Percentiles rank a stretch among this genome's conserved stretches.
phyloP scores from a whole-genome alignment of 2,329 filamentous ascomycete species.

The Cadophora gregata region DNA sequence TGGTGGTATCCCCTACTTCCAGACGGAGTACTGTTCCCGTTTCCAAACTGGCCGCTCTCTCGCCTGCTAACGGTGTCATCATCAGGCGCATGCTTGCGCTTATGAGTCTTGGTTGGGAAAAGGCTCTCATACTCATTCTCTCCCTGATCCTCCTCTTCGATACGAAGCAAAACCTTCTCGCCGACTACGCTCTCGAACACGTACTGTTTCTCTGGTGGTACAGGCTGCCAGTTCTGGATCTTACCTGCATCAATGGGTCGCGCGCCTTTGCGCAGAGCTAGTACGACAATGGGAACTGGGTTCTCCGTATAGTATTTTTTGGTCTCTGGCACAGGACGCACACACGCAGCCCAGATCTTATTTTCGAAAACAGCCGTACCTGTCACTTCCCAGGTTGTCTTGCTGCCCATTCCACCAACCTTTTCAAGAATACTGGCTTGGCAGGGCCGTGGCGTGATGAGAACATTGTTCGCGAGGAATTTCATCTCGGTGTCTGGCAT shows the following conservation, averaged over 20 bases:
- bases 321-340: slow-evolving; percentile 72
- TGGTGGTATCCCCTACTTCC: slow-evolving; percentile 43
- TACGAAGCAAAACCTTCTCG: slow-evolving; percentile 82
- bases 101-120: slow-evolving; percentile 64
- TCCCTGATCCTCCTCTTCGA: slow-evolving; percentile 72
- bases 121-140: slow-evolving; percentile 69
- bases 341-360: slow-evolving; percentile 84
- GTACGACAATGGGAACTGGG: slow-evolving; percentile 76
- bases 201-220: slow-evolving; percentile 72
- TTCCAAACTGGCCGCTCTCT: slow-evolving; percentile 45
- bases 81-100: slow-evolving; percentile 66
- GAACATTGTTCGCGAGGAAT: slow-evolving; percentile 85
- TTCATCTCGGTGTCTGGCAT: slow-evolving; percentile 75
- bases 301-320: slow-evolving; percentile 81
- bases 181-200: slow-evolving; percentile 83
- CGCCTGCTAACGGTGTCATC: slow-evolving; percentile 50
- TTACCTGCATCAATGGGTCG: slow-evolving; percentile 80
- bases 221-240: slow-evolving; percentile 84
- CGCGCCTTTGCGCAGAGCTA: slow-evolving; percentile 78
- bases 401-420: slow-evolving; percentile 85
- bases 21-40: slow-evolving; percentile 40
- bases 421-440: slow-evolving; percentile 76
- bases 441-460: slow-evolving; percentile 83
- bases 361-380: slow-evolving; percentile 78
- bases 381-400: slow-evolving; percentile 82